Evolutionary conservation across 2,329 filamentous ascomycete species (phyloP).

Genomic region (Myriosclerotinia curreyana): DNA sequence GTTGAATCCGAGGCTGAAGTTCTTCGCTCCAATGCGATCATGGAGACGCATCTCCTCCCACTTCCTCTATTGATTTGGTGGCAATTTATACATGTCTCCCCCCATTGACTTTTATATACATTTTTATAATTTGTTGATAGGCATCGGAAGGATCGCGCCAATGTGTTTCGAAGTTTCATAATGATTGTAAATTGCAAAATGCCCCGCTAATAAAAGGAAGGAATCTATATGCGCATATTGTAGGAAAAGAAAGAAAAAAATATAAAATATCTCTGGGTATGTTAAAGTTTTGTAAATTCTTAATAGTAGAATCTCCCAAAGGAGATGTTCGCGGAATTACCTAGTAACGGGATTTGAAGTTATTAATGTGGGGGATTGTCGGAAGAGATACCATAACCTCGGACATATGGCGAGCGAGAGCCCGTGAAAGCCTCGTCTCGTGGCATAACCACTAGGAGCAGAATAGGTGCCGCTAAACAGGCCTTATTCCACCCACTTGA

Average conservation of each 20-base stretch:
- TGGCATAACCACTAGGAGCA: too few species aligned
- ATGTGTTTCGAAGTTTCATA: conserved; percentile 14
- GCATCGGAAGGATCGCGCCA: conserved; percentile 10
- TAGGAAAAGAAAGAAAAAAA: not conserved
- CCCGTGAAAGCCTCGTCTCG: too few species aligned
- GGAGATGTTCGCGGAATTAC: conserved; percentile 3
- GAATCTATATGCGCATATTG: conserved; percentile 14
- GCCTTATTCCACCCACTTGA: too few species aligned
- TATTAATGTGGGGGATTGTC: not conserved
- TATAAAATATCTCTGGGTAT: not conserved
- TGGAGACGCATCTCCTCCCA: not conserved
- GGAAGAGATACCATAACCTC: too few species aligned
- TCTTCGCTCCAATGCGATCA: not conserved
- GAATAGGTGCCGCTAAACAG: too few species aligned
- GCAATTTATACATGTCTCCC: not conserved
- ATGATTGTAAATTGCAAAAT: conserved; percentile 8
- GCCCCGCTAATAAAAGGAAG: not conserved
- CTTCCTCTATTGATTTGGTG: not conserved
- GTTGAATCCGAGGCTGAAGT: not conserved
- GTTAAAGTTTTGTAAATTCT: not conserved
- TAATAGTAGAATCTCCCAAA: not conserved
- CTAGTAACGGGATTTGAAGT: not conserved
- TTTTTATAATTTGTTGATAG: conserved; percentile 9
- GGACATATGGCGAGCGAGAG: too few species aligned
- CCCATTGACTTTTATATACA: not conserved